These are phyloP conservation scores for Sungouiozyma intestinalis DNA, from an alignment of 805 yeast genomes.

Conservation along the genomic window DNA sequence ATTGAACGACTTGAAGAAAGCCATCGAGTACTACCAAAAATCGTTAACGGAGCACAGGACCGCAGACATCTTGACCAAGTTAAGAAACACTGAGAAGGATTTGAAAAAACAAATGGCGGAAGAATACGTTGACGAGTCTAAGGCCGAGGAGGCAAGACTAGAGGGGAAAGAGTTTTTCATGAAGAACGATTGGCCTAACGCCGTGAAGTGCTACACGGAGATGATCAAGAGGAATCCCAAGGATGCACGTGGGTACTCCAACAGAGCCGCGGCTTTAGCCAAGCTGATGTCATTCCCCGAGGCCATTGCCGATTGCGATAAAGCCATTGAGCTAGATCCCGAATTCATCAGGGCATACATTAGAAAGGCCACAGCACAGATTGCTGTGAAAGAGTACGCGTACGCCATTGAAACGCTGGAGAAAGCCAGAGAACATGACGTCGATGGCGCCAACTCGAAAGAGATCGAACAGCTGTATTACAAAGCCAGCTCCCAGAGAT, in stretches of 20 bases:
- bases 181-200: slow-evolving; percentile 92
- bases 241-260: slow-evolving; percentile 93
- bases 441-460: slow-evolving; percentile 46
- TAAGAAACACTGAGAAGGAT: slow-evolving; percentile 80
- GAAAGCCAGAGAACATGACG: slow-evolving; percentile 66
- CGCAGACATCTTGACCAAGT: slow-evolving; percentile 80
- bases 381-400: slow-evolving; percentile 80
- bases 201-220: slow-evolving; percentile 89
- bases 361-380: slow-evolving; percentile 90
- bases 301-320: slow-evolving; percentile 84
- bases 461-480: slow-evolving; percentile 78
- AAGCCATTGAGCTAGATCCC: slow-evolving; percentile 83
- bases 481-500: slow-evolving; percentile 72
- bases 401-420: slow-evolving; percentile 74
- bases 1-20: slow-evolving; percentile 57
- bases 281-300: slow-evolving; percentile 96
- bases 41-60: slow-evolving; percentile 96
- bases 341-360: slow-evolving; percentile 87
- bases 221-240: slow-evolving; percentile 95
- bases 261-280: slow-evolving; percentile 94
- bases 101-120: slow-evolving; percentile 68
- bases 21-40: slow-evolving; percentile 73
- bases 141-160: slow-evolving; percentile 91
- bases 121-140: slow-evolving; percentile 75
- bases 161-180: slow-evolving; percentile 84